phyloP scores from a whole-genome alignment of 2,329 filamentous ascomycete species.

The Stachybotrys chartarum region DNA sequence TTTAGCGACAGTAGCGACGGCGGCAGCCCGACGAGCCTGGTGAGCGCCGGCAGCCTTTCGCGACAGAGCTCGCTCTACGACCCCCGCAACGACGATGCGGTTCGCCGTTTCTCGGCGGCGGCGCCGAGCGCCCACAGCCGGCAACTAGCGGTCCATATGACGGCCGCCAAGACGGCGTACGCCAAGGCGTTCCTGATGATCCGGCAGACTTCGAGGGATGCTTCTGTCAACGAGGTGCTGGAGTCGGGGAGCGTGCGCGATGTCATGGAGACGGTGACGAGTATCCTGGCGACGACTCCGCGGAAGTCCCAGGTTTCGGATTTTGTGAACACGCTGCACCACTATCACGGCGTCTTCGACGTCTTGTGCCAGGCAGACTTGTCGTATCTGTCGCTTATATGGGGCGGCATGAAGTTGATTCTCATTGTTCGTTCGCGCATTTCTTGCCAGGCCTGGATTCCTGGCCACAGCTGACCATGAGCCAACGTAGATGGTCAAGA shows the following conservation, averaged over 20 bases:
- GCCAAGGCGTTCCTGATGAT: not conserved
- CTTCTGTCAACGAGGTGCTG: not conserved
- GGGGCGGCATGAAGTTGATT: not conserved
- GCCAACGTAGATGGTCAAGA: not conserved
- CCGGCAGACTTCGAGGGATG: not conserved
- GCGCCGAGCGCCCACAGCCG: not conserved
- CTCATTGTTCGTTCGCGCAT: not conserved
- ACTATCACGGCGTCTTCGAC: not conserved
- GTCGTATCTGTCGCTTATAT: constrained; percentile 1
- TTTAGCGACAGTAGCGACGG: not conserved
- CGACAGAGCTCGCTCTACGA: not conserved
- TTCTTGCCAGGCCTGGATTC: not conserved
- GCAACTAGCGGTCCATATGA: not conserved
- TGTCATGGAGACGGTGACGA: not conserved
- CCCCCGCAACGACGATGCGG: not conserved
- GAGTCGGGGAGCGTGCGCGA: not conserved
- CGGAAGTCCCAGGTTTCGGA: not conserved
- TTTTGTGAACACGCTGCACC: constrained; percentile 1
- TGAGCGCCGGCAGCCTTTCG: not conserved
- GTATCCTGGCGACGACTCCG: not conserved
- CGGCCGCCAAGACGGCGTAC: not conserved
- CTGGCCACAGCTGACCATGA: not conserved
- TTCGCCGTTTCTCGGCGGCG: not conserved
- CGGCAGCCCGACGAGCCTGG: not conserved
- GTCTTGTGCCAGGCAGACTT: not conserved